Evolutionary conservation across 495 filamentous ascomycete species (phyloP), one percentile per base, ranked within the genome.

Genomic region (Entonaema liquescens): DNA sequence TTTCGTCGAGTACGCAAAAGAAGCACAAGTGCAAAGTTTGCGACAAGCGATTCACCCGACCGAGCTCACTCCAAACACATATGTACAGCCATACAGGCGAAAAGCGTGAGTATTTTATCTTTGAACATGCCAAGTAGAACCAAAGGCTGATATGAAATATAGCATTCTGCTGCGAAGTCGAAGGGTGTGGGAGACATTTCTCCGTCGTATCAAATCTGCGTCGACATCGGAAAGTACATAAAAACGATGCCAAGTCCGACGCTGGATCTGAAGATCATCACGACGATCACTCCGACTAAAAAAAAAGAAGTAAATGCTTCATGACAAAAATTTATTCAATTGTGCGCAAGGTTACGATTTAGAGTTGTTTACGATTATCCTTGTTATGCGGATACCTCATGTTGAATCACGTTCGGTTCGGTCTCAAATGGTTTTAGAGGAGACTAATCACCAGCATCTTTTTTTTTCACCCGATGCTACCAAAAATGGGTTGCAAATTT

Each of bases 11-110:
- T 82, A 94, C 95, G 28, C 95, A 98, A 77, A 99, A 99, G 89
- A 99, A 98, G 85, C 95, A 99, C 83, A 98, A 97, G 82, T 99
- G 95, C 86, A 98, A 98, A 85, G 92, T 99, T 56, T 99, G 95
- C 84, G 95, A 98, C 82, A 99, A 99, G 88, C 89, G 95, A 7
- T 99, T 99, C 79, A 98, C 95, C 9, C 88, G 95, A 40, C 95
- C 95, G 0, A 98, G 95, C 76, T 99, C 95, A 6, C 80, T 99
- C 33, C 96, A 98, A 74, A 99, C 95, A 25, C 95, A 99, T 76
- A 98, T 98, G 89, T 99, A 99, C 81, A 97, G 94, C 78, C 95
- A 99, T 79, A 99, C 95, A 56, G 95, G 95, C 74, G 96, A 99
- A 80, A 99, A 99, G 82, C 95, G 94, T 98, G 87, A 90, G 94